These are phyloP conservation scores for Coleophoma cylindrospora DNA, from an alignment of 2,329 filamentous ascomycete genomes.

Conservation along the genomic window DNA sequence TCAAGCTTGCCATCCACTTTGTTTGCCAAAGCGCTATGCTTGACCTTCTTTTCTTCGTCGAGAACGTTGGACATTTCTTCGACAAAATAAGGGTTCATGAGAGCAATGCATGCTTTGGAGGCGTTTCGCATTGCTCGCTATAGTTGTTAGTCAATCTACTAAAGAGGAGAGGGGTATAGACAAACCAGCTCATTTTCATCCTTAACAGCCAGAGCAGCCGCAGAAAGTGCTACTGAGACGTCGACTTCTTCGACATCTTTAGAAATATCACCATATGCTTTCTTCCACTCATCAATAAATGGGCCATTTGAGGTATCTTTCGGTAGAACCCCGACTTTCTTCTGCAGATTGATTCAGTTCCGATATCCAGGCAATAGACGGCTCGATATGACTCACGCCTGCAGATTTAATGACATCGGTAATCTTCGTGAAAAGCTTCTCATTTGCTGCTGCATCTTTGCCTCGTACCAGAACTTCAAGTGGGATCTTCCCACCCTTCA, in stretches of 20 bases:
- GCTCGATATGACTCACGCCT: conserved; percentile 57
- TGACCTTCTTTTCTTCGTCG: conserved; percentile 95
- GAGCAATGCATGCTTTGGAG: conserved; percentile 85
- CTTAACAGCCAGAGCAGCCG: conserved; percentile 82
- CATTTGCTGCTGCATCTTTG: conserved; percentile 88
- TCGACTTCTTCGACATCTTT: conserved; percentile 89
- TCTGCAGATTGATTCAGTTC: conserved; percentile 40
- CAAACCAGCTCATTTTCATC: conserved; percentile 82
- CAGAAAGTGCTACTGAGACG: conserved; percentile 74
- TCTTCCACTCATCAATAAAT: conserved; percentile 96
- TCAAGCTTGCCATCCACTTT: conserved; percentile 91
- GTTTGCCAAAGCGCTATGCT: conserved; percentile 78
- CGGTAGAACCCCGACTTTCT: conserved; percentile 81
- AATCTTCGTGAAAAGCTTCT: conserved; percentile 82
- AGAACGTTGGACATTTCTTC: conserved; percentile 97
- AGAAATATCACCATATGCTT: conserved; percentile 68
- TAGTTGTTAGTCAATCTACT: neutral
- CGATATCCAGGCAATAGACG: neutral
- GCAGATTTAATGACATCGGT: conserved; percentile 81
- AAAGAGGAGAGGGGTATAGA: conserved; percentile 2
- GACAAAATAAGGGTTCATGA: conserved; percentile 95
- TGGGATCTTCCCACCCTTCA: conserved; percentile 88
- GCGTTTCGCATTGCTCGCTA: conserved; percentile 88
- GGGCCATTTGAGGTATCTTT: conserved; percentile 84
- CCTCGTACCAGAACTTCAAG: conserved; percentile 88